Base-by-base conservation (phyloP, 495 filamentous ascomycete genomes). In the Penicillium egyptiacum region DNA sequence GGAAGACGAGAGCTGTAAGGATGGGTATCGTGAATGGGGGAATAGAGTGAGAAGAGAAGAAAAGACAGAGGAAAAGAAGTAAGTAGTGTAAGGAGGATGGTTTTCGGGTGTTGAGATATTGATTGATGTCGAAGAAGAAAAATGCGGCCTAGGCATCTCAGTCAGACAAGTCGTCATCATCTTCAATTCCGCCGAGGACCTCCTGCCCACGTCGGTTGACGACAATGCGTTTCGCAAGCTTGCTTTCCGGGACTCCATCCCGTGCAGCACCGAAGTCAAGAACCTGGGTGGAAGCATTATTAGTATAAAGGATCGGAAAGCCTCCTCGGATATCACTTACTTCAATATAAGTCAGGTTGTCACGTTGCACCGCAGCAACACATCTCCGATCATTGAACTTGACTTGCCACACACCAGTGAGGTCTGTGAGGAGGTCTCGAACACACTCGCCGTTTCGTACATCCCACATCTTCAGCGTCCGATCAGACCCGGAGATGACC, bases 391-490 rank as follows among this genome's bases (percentile, higher is more conserved):
- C 90, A 69, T 99, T 92, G 73, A 99, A 99, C 67, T 91, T 91
- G 65, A 99, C 94, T 75, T 99, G 94, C 94, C 94, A 99, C 40
- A 99, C 94, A 9, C 91, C 91, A 63, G 87, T 92, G 54, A 99
- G 80, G 67, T 97, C 91, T n/a, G 90, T 96, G 60, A 99, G 81
- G 25, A 99, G 83, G 75, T 99, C 94, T 56, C 92, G 86, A 41
- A 96, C 87, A 71, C 91, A 96, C 53, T 96, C 90, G 49, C 94
- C 94, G 23, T 85, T 94, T 60, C 86, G 83, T 35, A 96, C 87
- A 71, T 98, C 91, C 95, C 95, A 99, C 91, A 99, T 95, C 78
- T 99, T 99, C 58, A 99, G 75, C 20, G 91, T 96, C 62, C 92
- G 85, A 70, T 99, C 94, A 50, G 90, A 95, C 41, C 94, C 94